These are phyloP conservation scores for Eurotiales sp. DNA, from an alignment of 2,329 filamentous ascomycete genomes.

Conservation along the genomic window DNA sequence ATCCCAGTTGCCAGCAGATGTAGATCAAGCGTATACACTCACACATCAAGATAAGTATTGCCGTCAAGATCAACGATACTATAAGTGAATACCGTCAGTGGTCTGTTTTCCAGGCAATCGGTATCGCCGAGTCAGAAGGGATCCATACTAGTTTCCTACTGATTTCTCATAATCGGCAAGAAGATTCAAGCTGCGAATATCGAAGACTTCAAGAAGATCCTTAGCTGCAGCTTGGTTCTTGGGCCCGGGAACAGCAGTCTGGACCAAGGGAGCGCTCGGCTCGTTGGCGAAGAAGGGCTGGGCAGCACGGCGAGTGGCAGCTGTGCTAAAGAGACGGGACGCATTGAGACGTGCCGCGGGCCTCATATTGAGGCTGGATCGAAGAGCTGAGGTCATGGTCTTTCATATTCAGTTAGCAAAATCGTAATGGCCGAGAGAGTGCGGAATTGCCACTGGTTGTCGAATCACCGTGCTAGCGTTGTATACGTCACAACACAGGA, in stretches of 20 bases:
- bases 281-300: constrained; percentile 58
- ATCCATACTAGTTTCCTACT: constrained; percentile 69
- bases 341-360: constrained; percentile 29
- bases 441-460: background rate
- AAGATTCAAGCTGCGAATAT: constrained; percentile 83
- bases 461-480: background rate
- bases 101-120: background rate
- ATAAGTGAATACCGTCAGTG: background rate
- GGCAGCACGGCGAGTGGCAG: constrained; percentile 30
- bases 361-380: constrained; percentile 33
- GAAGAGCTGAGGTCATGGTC: constrained; percentile 34
- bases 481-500: too few relatives aligned
- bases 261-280: constrained; percentile 52
- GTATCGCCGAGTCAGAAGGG: background rate
- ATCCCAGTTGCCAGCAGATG: background rate
- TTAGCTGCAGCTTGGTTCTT: constrained; percentile 65
- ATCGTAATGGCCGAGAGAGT: too few relatives aligned
- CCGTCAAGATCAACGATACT: constrained; percentile 50
- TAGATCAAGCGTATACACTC: constrained; percentile 20
- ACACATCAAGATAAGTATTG: constrained; percentile 51
- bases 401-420: background rate
- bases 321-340: constrained; percentile 34
- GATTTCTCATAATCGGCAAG: constrained; percentile 71
- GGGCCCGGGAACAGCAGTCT: constrained; percentile 69
- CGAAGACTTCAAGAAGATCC: constrained; percentile 74